Evolutionary conservation across 179 eudicot species (phyloP).

Genomic region (Silene vulgaris): DNA sequence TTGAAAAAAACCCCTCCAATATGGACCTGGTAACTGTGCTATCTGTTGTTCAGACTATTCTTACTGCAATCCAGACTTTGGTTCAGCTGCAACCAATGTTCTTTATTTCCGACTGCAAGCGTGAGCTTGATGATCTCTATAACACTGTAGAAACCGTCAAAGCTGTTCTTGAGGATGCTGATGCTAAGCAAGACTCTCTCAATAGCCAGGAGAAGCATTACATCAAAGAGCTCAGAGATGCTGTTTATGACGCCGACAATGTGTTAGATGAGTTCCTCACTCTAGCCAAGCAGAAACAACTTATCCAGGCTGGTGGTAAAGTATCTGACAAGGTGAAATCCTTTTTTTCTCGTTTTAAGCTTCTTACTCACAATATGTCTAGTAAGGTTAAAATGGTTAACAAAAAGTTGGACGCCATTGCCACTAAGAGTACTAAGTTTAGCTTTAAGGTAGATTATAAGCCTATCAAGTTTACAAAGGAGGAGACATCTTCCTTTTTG

Average conservation of each 20-base stretch:
- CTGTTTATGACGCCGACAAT: constrained; percentile 22
- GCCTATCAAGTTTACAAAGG: neutral
- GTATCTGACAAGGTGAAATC: constrained; percentile 16
- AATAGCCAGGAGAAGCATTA: neutral
- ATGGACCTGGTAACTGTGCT: neutral
- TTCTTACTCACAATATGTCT: neutral
- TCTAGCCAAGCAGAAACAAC: neutral
- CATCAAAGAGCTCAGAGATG: constrained; percentile 19
- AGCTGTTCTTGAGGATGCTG: constrained; percentile 14
- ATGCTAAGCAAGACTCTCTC: constrained; percentile 11
- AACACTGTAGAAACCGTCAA: neutral
- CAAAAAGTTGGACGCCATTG: constrained; percentile 1
- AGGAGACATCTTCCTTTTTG: neutral
- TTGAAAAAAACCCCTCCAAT: neutral
- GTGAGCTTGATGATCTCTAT: constrained; percentile 8
- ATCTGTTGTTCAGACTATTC: neutral
- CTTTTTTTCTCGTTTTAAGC: constrained; percentile 24
- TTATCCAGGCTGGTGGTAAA: neutral
- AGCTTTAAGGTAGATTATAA: neutral
- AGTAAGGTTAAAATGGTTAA: constrained; percentile 11
- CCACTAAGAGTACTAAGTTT: neutral
- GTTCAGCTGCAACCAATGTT: neutral
- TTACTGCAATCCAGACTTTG: neutral
- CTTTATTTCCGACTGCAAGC: constrained; percentile 6
- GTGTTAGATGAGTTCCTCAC: constrained; percentile 24